Percentiles rank a stretch among this genome's conserved stretches.
These are phyloP conservation scores for Fraxinus xanthoxyloides DNA, from an alignment of 305 asterid genomes.

Conservation along the genomic window DNA sequence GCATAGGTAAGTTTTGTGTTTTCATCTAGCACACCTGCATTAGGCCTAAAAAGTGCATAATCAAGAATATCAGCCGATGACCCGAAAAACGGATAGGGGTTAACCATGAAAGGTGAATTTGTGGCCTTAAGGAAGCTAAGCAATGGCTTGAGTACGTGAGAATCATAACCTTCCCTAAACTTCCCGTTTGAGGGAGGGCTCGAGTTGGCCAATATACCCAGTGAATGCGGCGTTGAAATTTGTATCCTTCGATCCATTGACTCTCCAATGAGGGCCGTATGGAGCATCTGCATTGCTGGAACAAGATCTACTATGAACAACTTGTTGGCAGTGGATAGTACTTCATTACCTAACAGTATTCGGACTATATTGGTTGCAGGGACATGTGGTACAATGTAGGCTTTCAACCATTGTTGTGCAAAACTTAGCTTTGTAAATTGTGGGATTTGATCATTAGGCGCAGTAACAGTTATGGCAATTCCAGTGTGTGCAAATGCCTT, in stretches of 20 bases:
- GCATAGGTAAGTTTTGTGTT: conserved; percentile 42
- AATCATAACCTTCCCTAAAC: conserved; percentile 59
- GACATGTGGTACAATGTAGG: conserved; percentile 40
- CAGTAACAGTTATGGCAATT: conserved; percentile 47
- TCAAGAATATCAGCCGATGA: conserved; percentile 45
- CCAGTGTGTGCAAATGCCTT: conserved; percentile 62
- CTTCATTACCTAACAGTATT: conserved; percentile 67
- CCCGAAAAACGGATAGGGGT: conserved; percentile 71
- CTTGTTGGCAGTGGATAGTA: conserved; percentile 52
- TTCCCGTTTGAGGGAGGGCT: conserved; percentile 62
- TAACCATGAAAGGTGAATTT: conserved; percentile 62
- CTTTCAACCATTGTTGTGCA: conserved; percentile 55
- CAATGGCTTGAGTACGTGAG: conserved; percentile 56
- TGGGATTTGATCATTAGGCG: conserved; percentile 55
- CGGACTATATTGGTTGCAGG: conserved; percentile 53
- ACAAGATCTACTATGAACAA: conserved; percentile 45
- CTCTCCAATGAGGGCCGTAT: conserved; percentile 41
- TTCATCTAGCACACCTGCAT: conserved; percentile 50
- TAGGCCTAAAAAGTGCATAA: conserved; percentile 61
- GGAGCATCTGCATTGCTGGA: conserved; percentile 67
- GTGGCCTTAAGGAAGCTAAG: conserved; percentile 55
- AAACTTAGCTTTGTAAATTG: conserved; percentile 32
- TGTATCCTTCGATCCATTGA: conserved; percentile 38
- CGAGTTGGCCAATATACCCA: conserved; percentile 58
- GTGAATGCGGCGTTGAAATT: conserved; percentile 69